These are phyloP conservation scores for Rachicladosporium sp. DNA, from an alignment of 2,329 filamentous ascomycete species.

Conservation along the genomic window DNA sequence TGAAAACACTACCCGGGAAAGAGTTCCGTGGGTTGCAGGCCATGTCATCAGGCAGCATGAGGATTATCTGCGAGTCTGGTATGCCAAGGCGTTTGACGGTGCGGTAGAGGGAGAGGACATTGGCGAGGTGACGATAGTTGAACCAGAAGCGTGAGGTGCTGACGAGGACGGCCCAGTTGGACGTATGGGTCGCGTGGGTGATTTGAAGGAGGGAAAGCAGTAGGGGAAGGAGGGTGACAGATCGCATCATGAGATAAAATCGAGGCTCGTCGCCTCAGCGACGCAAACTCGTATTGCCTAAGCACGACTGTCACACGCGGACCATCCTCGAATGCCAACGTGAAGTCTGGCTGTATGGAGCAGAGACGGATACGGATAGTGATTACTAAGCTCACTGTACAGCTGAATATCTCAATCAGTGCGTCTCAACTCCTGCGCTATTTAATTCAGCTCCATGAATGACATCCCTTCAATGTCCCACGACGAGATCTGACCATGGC, in stretches of 20 bases:
- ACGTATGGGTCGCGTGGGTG: conserved; percentile 66
- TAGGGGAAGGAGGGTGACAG: conserved; percentile 2
- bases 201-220: conserved; percentile 21
- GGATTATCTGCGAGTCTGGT: conserved; percentile 95
- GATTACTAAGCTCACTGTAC: too few species aligned
- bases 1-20: conserved; percentile 95
- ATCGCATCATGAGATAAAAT: conserved; percentile 3
- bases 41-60: conserved; percentile 99
- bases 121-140: conserved; percentile 97
- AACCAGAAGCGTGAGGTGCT: conserved; percentile 99
- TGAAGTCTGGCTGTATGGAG: too few species aligned
- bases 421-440: too few species aligned
- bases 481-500: too few species aligned
- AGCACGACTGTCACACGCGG: too few species aligned
- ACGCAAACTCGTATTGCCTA: too few species aligned
- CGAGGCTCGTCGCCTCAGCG: too few species aligned
- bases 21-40: conserved; percentile 97
- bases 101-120: conserved; percentile 92
- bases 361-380: too few species aligned
- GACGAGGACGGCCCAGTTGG: conserved; percentile 98
- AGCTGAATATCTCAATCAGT: too few species aligned
- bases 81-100: conserved; percentile 97
- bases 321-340: too few species aligned
- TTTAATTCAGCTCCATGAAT: too few species aligned
- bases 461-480: too few species aligned